A percentile compares a stretch with the other conserved stretches of the same genome.
These are phyloP conservation scores for Saccharomycopsis guyanensis DNA, from an alignment of 805 yeast species.

Conservation along the genomic window DNA sequence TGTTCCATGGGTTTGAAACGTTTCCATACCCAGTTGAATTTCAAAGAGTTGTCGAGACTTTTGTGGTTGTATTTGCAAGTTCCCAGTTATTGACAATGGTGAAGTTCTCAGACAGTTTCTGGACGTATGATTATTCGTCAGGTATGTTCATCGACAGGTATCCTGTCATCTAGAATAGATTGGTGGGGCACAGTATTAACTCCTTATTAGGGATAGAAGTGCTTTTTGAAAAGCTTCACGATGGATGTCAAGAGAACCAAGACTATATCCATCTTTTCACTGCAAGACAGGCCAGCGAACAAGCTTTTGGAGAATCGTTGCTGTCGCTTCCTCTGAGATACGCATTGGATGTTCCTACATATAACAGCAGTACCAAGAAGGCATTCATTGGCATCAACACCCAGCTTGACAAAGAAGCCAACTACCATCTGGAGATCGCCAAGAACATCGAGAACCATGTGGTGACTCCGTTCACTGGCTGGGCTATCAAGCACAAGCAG, in stretches of 20 bases:
- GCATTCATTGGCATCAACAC: conserved; percentile 50
- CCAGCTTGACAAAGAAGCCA: conserved; percentile 52
- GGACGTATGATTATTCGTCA: conserved; percentile 62
- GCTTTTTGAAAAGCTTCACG: conserved; percentile 45
- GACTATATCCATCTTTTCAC: conserved; percentile 59
- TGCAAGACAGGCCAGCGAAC: conserved; percentile 67
- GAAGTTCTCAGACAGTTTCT: conserved; percentile 68
- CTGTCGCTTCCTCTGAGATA: conserved; percentile 32
- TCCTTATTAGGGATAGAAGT: conserved; percentile 35
- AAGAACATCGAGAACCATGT: conserved; percentile 53
- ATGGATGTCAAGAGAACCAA: conserved; percentile 52
- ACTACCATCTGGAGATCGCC: conserved; percentile 53
- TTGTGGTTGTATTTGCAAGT: no score
- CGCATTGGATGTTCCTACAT: conserved; percentile 33
- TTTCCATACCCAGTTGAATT: no score
- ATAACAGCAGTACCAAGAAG: conserved; percentile 53
- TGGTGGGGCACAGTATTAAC: not conserved
- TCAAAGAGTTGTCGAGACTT: no score
- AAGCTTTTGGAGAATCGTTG: conserved; percentile 52
- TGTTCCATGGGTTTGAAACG: no score
- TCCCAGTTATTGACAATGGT: no score
- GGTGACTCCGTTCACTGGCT: conserved; percentile 59
- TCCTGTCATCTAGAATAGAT: not conserved
- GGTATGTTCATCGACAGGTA: conserved; percentile 28
- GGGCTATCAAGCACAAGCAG: conserved; percentile 68